Evolutionary conservation across 228 moss, liverwort and hornwort genomes (phyloP).

Genomic region (Sphagnum magellanicum): DNA sequence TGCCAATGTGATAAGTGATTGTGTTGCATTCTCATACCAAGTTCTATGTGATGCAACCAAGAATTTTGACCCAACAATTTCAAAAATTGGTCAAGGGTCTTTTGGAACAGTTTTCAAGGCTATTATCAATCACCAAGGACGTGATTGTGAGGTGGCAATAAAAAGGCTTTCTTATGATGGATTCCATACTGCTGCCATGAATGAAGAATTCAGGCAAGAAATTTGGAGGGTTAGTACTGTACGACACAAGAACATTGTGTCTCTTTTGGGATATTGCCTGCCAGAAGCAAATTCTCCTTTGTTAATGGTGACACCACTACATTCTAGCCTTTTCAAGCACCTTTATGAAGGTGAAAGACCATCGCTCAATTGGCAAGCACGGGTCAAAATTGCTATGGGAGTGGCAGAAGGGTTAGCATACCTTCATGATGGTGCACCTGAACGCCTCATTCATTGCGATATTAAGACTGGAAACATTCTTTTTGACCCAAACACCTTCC

Average conservation of each 20-base stretch:
- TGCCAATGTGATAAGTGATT: too few relatives aligned
- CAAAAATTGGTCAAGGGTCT: conserved; percentile 3
- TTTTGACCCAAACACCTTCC: conserved; percentile 3
- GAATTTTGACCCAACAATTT: too few relatives aligned
- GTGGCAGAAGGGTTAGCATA: conserved; percentile 17
- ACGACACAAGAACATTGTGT: conserved; percentile 17
- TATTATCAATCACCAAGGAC: conserved; percentile 3
- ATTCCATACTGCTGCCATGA: neutral
- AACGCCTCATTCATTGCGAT: conserved; percentile 14
- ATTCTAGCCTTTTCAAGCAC: conserved; percentile 18
- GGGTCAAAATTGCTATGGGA: conserved; percentile 14
- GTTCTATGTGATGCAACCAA: too few relatives aligned
- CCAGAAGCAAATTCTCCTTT: neutral
- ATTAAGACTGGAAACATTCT: conserved; percentile 21
- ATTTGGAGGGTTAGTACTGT: conserved; percentile 8
- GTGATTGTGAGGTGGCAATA: conserved; percentile 7
- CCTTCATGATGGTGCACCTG: conserved; percentile 7
- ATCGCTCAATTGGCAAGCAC: conserved; percentile 12
- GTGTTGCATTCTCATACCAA: too few relatives aligned
- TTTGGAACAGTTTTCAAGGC: conserved; percentile 9
- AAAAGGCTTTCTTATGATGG: conserved; percentile 6
- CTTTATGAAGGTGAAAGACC: neutral
- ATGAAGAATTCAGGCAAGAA: conserved; percentile 1
- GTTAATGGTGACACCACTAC: conserved; percentile 20
- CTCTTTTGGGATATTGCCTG: conserved; percentile 10